Evolutionary conservation across 495 filamentous ascomycete genomes (phyloP).

Genomic region (Elaphomyces granulatus): DNA sequence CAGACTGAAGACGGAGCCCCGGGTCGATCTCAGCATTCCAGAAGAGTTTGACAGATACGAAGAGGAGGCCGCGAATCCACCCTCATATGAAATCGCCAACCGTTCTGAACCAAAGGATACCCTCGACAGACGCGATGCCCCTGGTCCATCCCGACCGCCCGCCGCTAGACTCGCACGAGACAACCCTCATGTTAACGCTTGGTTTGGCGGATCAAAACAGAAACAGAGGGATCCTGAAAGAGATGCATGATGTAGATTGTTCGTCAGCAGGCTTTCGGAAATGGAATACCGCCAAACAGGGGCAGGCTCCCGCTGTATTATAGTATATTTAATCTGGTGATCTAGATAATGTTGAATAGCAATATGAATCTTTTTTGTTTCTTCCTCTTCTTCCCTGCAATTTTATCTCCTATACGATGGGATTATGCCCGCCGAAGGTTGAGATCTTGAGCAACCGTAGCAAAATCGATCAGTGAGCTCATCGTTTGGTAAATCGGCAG

Average conservation of each 20-base stretch:
- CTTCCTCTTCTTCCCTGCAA: no score
- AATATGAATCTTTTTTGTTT: no score
- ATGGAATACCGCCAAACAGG: no score
- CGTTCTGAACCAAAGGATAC: conserved; percentile 7
- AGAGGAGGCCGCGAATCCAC: conserved; percentile 14
- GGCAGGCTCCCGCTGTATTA: no score
- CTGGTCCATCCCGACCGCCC: conserved; percentile 11
- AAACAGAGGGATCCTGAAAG: conserved; percentile 6
- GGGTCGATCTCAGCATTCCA: conserved; percentile 25
- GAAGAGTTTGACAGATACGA: conserved; percentile 30
- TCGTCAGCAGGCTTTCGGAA: no score
- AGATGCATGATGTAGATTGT: no score
- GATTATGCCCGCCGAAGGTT: no score
- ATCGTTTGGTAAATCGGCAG: conserved; percentile 11
- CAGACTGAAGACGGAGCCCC: conserved; percentile 1
- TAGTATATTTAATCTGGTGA: no score
- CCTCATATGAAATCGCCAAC: conserved; percentile 15
- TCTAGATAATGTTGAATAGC: no score
- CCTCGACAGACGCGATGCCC: conserved; percentile 1
- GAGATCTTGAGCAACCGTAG: conserved; percentile 44
- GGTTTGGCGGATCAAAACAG: conserved; percentile 23
- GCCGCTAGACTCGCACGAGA: conserved; percentile 13
- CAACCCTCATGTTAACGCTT: conserved; percentile 14
- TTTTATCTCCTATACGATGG: no score
- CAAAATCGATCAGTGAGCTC: conserved; percentile 27